Conservation (phyloP, 2,329 filamentous ascomycete species). For the Sarocladiaceae sp. region DNA sequence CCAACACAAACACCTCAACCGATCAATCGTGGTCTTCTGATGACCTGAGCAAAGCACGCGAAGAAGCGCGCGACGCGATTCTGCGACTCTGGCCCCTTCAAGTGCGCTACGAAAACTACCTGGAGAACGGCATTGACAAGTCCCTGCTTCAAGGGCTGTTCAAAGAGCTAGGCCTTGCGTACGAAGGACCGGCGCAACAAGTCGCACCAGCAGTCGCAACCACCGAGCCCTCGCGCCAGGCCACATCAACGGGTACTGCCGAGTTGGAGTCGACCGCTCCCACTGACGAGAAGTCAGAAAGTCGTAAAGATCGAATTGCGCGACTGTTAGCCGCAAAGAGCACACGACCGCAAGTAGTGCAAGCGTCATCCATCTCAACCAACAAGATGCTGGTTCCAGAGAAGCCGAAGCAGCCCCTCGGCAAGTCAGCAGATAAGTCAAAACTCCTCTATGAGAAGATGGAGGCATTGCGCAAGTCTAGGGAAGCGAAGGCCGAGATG, state of each 20-base stretch:
- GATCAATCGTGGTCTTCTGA: not conserved
- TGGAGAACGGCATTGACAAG: constrained; percentile 66
- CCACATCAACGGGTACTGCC: no score
- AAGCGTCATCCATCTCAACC: constrained; percentile 8
- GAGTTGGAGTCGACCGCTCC: not conserved
- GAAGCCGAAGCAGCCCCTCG: constrained; percentile 21
- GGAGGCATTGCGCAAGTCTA: constrained; percentile 61
- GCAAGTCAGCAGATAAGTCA: constrained; percentile 58
- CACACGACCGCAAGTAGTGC: constrained; percentile 3
- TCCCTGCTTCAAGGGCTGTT: constrained; percentile 59
- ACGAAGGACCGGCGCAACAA: constrained; percentile 1
- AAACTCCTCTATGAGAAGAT: constrained; percentile 69
- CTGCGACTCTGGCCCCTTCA: constrained; percentile 58
- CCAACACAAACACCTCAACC: not conserved
- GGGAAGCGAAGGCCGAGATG: constrained; percentile 31
- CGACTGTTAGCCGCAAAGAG: constrained; percentile 68
- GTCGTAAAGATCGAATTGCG: constrained; percentile 71
- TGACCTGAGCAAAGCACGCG: constrained; percentile 36
- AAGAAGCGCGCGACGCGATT: constrained; percentile 61
- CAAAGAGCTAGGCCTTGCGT: constrained; percentile 54
- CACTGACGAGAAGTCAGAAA: constrained; percentile 30
- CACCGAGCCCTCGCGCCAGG: no score
- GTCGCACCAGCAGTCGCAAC: not conserved
- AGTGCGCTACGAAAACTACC: constrained; percentile 66
- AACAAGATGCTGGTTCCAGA: constrained; percentile 28